These are phyloP conservation scores for Nissolia schottii DNA, from an alignment of 306 rosid species.

Conservation along the genomic window DNA sequence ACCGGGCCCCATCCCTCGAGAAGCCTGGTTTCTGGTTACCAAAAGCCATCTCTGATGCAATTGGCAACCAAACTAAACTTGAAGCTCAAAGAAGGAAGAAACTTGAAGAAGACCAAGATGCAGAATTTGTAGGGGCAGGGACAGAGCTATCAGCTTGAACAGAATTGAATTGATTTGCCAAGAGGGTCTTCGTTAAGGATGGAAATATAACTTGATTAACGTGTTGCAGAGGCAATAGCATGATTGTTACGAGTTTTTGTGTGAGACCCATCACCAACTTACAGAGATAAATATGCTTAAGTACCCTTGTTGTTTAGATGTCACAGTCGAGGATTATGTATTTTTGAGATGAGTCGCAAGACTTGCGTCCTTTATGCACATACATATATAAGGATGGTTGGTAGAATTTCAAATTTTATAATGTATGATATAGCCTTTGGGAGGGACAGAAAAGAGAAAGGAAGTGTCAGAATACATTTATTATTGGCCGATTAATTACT, in stretches of 20 bases:
- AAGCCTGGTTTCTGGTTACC: slow-evolving; percentile 91
- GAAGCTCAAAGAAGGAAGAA: slow-evolving; percentile 58
- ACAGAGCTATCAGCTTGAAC: slow-evolving; percentile 41
- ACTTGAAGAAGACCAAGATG: slow-evolving; percentile 39
- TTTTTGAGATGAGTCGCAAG: neutral
- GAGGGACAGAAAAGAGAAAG: neutral
- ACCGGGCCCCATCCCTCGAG: slow-evolving; percentile 72
- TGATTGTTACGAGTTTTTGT: slow-evolving; percentile 13
- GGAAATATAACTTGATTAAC: slow-evolving; percentile 13
- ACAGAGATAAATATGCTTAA: neutral
- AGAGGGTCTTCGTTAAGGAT: slow-evolving; percentile 5
- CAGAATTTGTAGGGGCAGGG: slow-evolving; percentile 31
- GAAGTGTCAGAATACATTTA: neutral
- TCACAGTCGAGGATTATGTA: neutral
- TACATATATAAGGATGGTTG: neutral
- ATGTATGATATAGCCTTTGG: neutral
- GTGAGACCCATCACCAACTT: neutral
- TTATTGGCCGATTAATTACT: neutral
- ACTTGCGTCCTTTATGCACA: neutral
- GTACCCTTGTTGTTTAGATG: neutral
- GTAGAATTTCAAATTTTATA: neutral
- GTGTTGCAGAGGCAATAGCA: slow-evolving; percentile 19
- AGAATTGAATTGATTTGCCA: slow-evolving; percentile 13
- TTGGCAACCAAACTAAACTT: slow-evolving; percentile 58
- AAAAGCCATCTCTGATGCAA: slow-evolving; percentile 67